A percentile compares a stretch with the other conserved stretches of the same genome.
Evolutionary conservation across 371 early-diverging fungal genomes (phyloP).

Genomic region (Cladochytrium tenue): DNA sequence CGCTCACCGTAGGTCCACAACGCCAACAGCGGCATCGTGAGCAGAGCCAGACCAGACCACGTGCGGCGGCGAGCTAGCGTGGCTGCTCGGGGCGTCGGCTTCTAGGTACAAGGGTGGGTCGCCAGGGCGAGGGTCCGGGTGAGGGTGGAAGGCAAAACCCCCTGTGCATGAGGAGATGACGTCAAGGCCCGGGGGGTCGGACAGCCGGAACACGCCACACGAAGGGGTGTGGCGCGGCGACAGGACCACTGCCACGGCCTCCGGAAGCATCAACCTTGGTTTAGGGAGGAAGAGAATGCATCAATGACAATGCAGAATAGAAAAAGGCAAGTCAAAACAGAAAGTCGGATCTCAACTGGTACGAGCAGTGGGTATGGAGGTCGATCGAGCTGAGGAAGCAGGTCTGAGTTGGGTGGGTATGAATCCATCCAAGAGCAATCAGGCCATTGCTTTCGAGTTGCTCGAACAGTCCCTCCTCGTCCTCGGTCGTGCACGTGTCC

Average conservation of each 20-base stretch:
- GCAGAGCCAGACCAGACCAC: constrained; percentile 3
- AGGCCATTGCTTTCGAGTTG: constrained; percentile 74
- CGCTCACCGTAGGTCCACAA: constrained; percentile 11
- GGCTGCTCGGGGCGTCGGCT: not conserved
- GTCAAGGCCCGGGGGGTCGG: constrained; percentile 84
- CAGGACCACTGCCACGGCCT: constrained; percentile 92
- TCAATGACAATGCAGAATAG: not conserved
- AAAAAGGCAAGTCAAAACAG: constrained; percentile 2
- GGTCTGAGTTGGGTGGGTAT: constrained; percentile 91
- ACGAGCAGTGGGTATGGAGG: constrained; percentile 89
- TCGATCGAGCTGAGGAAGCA: constrained; percentile 92
- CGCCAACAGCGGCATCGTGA: not conserved
- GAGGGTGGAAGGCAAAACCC: constrained; percentile 81
- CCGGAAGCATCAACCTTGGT: constrained; percentile 76
- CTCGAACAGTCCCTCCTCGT: constrained; percentile 85
- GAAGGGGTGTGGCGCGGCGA: constrained; percentile 74
- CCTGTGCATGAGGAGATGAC: constrained; percentile 72
- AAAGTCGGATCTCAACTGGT: constrained; percentile 54
- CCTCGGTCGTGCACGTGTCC: constrained; percentile 83
- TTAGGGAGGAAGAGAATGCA: not conserved
- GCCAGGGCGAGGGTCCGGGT: constrained; percentile 44
- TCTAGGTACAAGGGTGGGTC: constrained; percentile 2
- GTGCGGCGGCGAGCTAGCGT: not conserved
- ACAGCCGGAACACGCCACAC: constrained; percentile 83
- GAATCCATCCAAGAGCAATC: constrained; percentile 83